Conservation (phyloP, 352 stramenopile species). For the Globisporangium viniferum region DNA sequence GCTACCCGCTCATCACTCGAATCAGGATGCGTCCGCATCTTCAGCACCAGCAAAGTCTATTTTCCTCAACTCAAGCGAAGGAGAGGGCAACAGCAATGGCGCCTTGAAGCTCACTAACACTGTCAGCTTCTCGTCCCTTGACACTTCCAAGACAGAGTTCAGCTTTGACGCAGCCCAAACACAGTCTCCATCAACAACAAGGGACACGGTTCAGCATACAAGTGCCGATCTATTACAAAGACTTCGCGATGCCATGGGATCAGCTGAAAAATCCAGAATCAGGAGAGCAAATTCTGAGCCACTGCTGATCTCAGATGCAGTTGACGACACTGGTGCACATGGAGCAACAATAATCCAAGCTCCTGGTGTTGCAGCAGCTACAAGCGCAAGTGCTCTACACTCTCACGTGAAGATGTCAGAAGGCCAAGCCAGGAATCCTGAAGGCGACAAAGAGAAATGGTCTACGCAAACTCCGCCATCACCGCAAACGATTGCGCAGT, state of each 20-base stretch:
- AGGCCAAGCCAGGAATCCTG: not conserved
- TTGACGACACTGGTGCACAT: conserved; percentile 6
- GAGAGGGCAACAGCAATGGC: not conserved
- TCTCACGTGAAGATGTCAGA: not conserved
- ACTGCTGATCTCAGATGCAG: conserved; percentile 13
- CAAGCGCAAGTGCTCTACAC: not conserved
- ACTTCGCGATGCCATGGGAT: conserved; percentile 8
- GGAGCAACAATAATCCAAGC: not conserved
- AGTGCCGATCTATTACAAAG: conserved; percentile 12
- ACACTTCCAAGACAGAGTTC: not conserved
- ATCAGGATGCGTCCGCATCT: not conserved
- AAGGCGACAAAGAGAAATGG: not conserved
- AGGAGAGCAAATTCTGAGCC: conserved; percentile 9
- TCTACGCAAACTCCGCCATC: not conserved
- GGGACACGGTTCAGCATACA: conserved; percentile 7
- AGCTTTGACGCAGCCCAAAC: not conserved
- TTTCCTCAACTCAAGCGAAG: not conserved
- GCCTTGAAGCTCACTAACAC: not conserved
- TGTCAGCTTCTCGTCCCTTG: no score
- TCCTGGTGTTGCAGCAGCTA: not conserved
- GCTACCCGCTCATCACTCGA: not conserved
- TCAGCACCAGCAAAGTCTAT: not conserved
- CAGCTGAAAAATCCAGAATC: conserved; percentile 6
- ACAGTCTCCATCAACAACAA: not conserved
- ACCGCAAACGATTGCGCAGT: not conserved